A percentile compares a stretch with the other conserved stretches of the same genome.
Evolutionary conservation across 2,329 filamentous ascomycete species (phyloP).

Genomic region (Colletotrichum magnum): DNA sequence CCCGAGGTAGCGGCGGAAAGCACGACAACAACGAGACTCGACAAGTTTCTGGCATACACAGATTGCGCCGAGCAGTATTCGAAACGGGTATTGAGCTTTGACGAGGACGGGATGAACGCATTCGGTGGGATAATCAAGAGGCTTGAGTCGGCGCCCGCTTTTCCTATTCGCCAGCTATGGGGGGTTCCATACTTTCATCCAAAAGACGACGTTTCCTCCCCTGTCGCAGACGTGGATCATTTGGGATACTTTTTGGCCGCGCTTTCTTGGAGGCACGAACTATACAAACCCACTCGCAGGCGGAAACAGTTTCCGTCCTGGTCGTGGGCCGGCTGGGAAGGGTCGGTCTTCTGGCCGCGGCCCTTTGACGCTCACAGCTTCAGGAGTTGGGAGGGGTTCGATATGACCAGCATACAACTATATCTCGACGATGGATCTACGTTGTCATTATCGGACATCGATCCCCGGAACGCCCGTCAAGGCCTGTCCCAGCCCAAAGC

Average conservation of each 20-base stretch:
- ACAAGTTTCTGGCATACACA: slow-evolving; percentile 20
- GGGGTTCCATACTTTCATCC: slow-evolving; percentile 20
- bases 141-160: slow-evolving; percentile 2
- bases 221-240: slow-evolving; percentile 2
- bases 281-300: slow-evolving; percentile 20
- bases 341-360: slow-evolving; percentile 14
- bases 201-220: not conserved
- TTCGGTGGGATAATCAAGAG: slow-evolving; percentile 21
- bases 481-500: slow-evolving; percentile 16
- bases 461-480: slow-evolving; percentile 1
- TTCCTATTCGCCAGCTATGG: slow-evolving; percentile 21
- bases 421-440: slow-evolving; percentile 16
- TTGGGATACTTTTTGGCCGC: slow-evolving; percentile 5
- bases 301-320: slow-evolving; percentile 22
- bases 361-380: slow-evolving; percentile 6
- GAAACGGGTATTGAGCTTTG: slow-evolving; percentile 12
- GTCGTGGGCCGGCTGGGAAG: slow-evolving; percentile 28
- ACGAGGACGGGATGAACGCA: slow-evolving; percentile 18
- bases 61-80: slow-evolving; percentile 25
- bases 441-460: slow-evolving; percentile 6
- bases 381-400: not conserved
- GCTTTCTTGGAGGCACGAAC: slow-evolving; percentile 21
- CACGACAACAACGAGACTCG: slow-evolving; percentile 9
- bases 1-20: not conserved
- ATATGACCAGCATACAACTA: slow-evolving; percentile 15